Percentiles rank a stretch among this genome's conserved stretches.
phyloP scores from a whole-genome alignment of 805 yeast genomes.

The Jamesozyma hellenica region DNA sequence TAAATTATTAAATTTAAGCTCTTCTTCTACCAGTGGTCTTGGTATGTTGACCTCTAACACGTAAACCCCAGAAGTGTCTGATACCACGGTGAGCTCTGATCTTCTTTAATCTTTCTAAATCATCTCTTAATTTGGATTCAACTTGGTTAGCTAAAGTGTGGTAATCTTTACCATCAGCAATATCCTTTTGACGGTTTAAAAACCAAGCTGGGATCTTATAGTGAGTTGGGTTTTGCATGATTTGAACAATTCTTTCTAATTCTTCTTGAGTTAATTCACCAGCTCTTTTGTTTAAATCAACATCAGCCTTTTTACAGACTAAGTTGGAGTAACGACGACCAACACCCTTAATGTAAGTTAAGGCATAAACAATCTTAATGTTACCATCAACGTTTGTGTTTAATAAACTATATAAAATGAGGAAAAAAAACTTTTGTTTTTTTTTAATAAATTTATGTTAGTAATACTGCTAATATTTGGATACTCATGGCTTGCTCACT shows the following conservation, averaged over 20 bases:
- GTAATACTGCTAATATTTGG: too few species aligned
- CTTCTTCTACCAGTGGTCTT: slow-evolving; percentile 98
- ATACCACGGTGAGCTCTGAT: slow-evolving; percentile 99
- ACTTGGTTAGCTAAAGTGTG: slow-evolving; percentile 98
- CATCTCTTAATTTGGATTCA: slow-evolving; percentile 99
- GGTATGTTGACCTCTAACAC: slow-evolving; percentile 99
- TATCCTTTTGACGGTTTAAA: slow-evolving; percentile 98
- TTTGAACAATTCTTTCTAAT: slow-evolving; percentile 98
- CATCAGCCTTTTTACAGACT: slow-evolving; percentile 99
- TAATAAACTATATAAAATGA: slow-evolving; percentile 66
- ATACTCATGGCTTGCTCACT: too few species aligned
- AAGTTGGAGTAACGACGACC: slow-evolving; percentile 99
- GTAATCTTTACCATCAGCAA: slow-evolving; percentile 97
- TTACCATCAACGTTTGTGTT: slow-evolving; percentile 99
- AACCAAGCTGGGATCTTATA: slow-evolving; percentile 99
- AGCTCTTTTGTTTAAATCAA: slow-evolving; percentile 96
- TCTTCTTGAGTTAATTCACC: slow-evolving; percentile 99
- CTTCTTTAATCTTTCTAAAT: slow-evolving; percentile 98
- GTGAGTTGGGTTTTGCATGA: slow-evolving; percentile 99
- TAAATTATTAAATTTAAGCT: slow-evolving; percentile 20
- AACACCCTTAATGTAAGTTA: slow-evolving; percentile 99
- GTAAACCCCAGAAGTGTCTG: slow-evolving; percentile 99
- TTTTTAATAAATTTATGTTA: too few species aligned
- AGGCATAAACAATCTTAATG: slow-evolving; percentile 99
- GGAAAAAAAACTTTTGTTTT: too few species aligned